Base-by-base conservation (phyloP, 495 filamentous ascomycete genomes). In the Chlorociboria aeruginascens region DNA sequence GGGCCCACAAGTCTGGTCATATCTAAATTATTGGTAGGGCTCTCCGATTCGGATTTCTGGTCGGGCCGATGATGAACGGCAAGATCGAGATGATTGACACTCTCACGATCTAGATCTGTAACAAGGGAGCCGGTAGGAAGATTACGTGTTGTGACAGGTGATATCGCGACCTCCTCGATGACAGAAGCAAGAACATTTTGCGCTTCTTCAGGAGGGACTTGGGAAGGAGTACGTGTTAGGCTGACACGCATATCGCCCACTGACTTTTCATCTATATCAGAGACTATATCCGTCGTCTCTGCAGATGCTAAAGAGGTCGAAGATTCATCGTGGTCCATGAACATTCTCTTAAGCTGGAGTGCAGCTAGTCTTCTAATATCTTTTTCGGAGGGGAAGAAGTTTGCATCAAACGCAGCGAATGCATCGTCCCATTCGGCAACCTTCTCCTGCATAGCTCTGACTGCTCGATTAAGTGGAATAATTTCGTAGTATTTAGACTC, bases 371-470 rank as follows among this genome's bases (percentile, higher is more conserved):
- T 77, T 49, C 88, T 77, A 51, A 99, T 96, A 66, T 99, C 93
- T 56, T 96, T 97, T 57, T 99, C 93, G 0, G 89, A 95, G 12
- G 87, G 87, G 59, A 99, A 89, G 64, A 92, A 99, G 52, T 89
- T 85, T 43, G 78, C 78, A 58, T 99, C 93, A 49, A 99, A 95
- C 31, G 86, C 81, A 32, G 78, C 76, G 63, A 99, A 99, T 3
- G 75, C 76, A 17, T 77, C 78, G 56, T 99, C 93, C 93, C 93
- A 99, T 54, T 88, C 86, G 7, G 86, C 80, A 8, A 89, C 89
- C 54, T 87, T 94, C 60, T 95, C 89, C 53, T 96, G 83, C 68
- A 94, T 85, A 25, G 82, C 81, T 58, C 90, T 77, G 36, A 95
- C 74, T 31, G 89, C 86, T 46, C 82, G 70, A 53, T 97, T 99